Conservation (phyloP, 805 yeast species). For the Zygoascus bituminiphila region DNA sequence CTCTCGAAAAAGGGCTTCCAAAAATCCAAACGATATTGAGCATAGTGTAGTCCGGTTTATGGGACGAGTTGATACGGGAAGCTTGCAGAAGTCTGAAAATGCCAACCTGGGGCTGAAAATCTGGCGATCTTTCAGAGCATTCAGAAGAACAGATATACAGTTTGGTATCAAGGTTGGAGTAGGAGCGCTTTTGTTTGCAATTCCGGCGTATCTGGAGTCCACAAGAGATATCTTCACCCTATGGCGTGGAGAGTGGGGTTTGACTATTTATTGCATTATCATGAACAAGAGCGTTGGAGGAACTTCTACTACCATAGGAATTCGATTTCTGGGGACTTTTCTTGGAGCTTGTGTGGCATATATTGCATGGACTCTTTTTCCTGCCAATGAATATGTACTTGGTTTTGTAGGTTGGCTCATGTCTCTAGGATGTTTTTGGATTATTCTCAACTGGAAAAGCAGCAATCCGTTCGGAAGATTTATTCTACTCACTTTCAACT, state of each 20-base stretch:
- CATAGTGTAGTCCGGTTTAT: constrained; percentile 4
- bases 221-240: constrained; percentile 47
- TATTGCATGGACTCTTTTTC: constrained; percentile 48
- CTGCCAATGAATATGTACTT: constrained; percentile 46
- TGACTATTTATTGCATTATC: constrained; percentile 73
- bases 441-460: constrained; percentile 60
- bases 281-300: constrained; percentile 84
- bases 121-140: constrained; percentile 37
- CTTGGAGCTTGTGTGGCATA: constrained; percentile 61
- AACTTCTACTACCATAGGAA: constrained; percentile 56
- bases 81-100: constrained; percentile 24
- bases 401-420: constrained; percentile 40
- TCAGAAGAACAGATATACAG: constrained; percentile 60
- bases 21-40: background rate
- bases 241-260: constrained; percentile 81
- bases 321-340: constrained; percentile 57
- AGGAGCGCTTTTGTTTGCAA: constrained; percentile 59
- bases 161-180: constrained; percentile 74
- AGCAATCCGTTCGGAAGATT: constrained; percentile 43
- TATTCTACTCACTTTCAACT: constrained; percentile 64
- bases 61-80: constrained; percentile 2
- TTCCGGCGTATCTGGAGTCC: constrained; percentile 55
- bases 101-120: constrained; percentile 19
- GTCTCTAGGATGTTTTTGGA: constrained; percentile 36
- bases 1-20: constrained; percentile 22